Evolutionary conservation across 257 asterid species (phyloP), one percentile per base, ranked within the genome.

Genomic region (Ligustrum vulgare): DNA sequence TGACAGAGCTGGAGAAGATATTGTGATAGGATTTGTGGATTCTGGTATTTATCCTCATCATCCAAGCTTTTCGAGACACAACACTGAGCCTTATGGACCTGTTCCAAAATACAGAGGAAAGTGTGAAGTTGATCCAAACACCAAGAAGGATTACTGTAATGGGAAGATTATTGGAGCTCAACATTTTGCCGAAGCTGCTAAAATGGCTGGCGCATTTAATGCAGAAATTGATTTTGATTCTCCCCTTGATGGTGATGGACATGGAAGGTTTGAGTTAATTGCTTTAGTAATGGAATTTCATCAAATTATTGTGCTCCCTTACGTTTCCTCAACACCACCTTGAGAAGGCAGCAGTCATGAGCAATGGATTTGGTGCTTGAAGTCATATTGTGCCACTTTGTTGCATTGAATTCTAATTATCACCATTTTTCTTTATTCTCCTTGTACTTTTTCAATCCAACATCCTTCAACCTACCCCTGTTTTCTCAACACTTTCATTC

Each of bases 141-240:
- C 99, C 25, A 95, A 90, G 87, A 84, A 68, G 85, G 76, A 82
- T 79, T 91, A 76, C 70, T 95, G 99, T 67, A 95, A 95, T 75
- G 99, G 99, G 82, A 95, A 95, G 91, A 91, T 95, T 77, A 83
- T 93, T 81, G 99, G 99, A 81, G 99, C 99, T 77, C 99, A 87
- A 81, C 99, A 95, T 89, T 95, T 95, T 81, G 98, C 94, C 4
- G 89, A 86, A 86, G 99, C 99, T 58, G 99, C 99, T 72, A 95
- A 93, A 87, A 84, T 85, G 51, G 93, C 99, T 63, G 98, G 98
- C 77, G 90, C 90, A 70, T 95, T 95, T 78, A 95, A 95, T 85
- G 83, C 96, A 3, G 91, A 84, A 3, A 18, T 90, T 25, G 98
- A 95, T 78, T 95, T 85, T 63, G 99, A 91, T 89, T 93, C 97